Evolutionary conservation across 495 filamentous ascomycete species (phyloP).

Genomic region (Penicillium desertorum): DNA sequence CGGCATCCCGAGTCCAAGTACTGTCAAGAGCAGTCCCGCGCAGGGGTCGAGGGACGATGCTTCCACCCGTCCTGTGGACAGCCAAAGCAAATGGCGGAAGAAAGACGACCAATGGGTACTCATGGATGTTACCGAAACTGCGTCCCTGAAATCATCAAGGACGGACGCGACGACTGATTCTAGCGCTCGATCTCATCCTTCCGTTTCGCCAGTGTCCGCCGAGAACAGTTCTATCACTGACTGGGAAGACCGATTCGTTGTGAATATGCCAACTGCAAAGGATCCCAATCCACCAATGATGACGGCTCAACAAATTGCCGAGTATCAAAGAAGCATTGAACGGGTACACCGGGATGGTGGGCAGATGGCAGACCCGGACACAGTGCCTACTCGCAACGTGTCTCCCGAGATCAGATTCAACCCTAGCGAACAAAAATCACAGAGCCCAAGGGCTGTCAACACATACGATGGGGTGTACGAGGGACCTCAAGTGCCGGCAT

Average conservation of each 20-base stretch:
- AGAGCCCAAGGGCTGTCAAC: constrained; percentile 14
- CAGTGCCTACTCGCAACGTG: constrained; percentile 32
- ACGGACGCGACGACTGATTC: constrained; percentile 31
- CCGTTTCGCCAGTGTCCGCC: constrained; percentile 38
- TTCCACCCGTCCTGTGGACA: constrained; percentile 11
- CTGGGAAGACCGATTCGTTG: constrained; percentile 49
- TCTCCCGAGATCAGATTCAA: constrained; percentile 28
- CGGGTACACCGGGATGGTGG: constrained; percentile 31
- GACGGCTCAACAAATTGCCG: constrained; percentile 39
- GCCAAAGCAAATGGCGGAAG: constrained; percentile 26
- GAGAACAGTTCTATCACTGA: constrained; percentile 36
- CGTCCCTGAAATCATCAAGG: constrained; percentile 20
- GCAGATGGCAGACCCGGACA: constrained; percentile 34
- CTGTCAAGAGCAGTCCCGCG: constrained; percentile 16
- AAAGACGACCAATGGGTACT: constrained; percentile 30
- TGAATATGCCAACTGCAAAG: constrained; percentile 48
- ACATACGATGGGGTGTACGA: constrained; percentile 33
- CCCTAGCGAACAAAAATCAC: constrained; percentile 5
- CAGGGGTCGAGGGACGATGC: constrained; percentile 11
- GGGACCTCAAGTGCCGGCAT: constrained; percentile 9
- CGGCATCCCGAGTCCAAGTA: constrained; percentile 29
- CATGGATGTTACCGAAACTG: constrained; percentile 19
- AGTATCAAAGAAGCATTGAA: constrained; percentile 45
- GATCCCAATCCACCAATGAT: constrained; percentile 46
- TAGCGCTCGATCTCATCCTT: constrained; percentile 32